Conservation (phyloP, 805 yeast species). For the Candida parachauliodes region DNA sequence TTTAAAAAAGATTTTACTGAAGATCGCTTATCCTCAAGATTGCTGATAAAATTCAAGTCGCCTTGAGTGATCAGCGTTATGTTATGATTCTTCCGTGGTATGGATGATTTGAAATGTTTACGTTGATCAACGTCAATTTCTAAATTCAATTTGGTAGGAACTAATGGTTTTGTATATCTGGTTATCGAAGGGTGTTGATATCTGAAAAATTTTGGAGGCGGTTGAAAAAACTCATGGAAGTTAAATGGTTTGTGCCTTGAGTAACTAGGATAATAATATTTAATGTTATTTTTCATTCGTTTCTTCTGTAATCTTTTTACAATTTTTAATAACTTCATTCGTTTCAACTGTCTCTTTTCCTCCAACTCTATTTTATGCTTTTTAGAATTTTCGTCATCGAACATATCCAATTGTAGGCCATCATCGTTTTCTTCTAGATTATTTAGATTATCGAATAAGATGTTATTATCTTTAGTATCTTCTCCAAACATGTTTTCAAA, state of each 20-base stretch:
- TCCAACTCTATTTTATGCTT: constrained; percentile 19
- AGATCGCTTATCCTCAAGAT: constrained; percentile 17
- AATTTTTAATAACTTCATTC: constrained; percentile 22
- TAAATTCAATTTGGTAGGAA: constrained; percentile 57
- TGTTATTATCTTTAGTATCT: constrained; percentile 15
- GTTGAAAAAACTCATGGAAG: constrained; percentile 63
- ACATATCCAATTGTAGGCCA: constrained; percentile 23
- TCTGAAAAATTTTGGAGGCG: constrained; percentile 52
- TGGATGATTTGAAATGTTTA: constrained; percentile 42
- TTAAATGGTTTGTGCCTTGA: constrained; percentile 51
- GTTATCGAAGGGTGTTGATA: constrained; percentile 49
- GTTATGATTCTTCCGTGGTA: constrained; percentile 8
- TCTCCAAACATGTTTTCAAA: constrained; percentile 39
- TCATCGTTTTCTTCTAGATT: constrained; percentile 13
- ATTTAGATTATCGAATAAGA: constrained; percentile 16
- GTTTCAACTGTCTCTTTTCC: constrained; percentile 21
- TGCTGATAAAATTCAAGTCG: constrained; percentile 30
- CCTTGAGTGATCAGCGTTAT: constrained; percentile 21
- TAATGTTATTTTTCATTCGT: constrained; percentile 27
- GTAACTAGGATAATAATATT: constrained; percentile 62
- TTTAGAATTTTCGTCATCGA: constrained; percentile 16
- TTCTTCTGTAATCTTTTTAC: constrained; percentile 29
- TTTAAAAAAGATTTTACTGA: constrained; percentile 15
- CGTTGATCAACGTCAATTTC: constrained; percentile 64
- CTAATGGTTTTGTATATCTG: constrained; percentile 37